These are phyloP conservation scores for Arabidopsis arenosa DNA, from an alignment of 345 rosid genomes.

Conservation along the genomic window DNA sequence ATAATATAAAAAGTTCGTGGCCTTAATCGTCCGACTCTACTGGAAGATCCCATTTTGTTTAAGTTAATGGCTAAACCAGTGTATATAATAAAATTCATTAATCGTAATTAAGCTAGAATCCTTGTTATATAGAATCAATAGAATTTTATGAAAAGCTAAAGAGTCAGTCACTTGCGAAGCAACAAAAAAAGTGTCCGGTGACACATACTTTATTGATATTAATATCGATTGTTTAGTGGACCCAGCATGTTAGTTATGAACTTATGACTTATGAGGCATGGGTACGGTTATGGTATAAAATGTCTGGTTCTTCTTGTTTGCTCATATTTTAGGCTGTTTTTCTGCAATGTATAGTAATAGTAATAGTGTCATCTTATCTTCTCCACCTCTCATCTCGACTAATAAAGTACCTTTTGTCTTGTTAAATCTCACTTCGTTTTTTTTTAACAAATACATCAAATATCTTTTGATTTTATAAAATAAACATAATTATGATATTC, in stretches of 20 bases:
- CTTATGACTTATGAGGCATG: background rate
- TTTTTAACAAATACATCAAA: background rate
- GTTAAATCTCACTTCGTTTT: constrained; percentile 9
- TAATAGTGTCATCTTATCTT: too few relatives aligned
- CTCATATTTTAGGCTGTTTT: background rate
- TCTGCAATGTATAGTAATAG: too few relatives aligned
- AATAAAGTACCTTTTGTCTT: constrained; percentile 6
- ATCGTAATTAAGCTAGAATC: background rate
- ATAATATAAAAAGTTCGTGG: background rate
- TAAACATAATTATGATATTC: background rate
- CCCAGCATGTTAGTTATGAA: background rate
- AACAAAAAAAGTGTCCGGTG: background rate
- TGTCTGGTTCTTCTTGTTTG: constrained; percentile 9
- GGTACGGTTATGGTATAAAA: background rate
- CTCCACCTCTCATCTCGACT: constrained; percentile 8
- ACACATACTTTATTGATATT: background rate
- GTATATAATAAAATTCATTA: background rate
- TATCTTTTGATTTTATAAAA: background rate
- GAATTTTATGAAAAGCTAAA: background rate
- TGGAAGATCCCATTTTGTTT: background rate
- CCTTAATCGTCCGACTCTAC: background rate
- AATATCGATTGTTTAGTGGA: too few relatives aligned
- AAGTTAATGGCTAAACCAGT: background rate
- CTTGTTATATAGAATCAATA: background rate
- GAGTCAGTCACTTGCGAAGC: background rate